Evolutionary conservation across 148 eudicot genomes (phyloP).

Genomic region (Euryodendron excelsum): DNA sequence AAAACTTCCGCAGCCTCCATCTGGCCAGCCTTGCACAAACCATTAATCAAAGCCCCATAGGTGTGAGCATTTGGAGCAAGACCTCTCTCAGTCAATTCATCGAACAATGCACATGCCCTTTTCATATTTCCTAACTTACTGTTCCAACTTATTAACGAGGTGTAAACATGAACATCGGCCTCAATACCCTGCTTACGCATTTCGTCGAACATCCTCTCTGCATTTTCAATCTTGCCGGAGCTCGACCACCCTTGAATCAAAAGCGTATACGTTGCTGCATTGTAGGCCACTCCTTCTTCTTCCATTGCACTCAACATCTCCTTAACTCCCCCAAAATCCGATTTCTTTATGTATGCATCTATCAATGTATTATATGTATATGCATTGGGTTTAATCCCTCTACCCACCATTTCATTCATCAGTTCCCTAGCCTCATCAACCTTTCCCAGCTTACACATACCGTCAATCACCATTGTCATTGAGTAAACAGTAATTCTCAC

Average conservation of each 20-base stretch:
- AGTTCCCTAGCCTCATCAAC: slow-evolving; percentile 52
- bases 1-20: slow-evolving; percentile 67
- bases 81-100: slow-evolving; percentile 66
- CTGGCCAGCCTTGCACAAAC: slow-evolving; percentile 74
- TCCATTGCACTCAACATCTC: slow-evolving; percentile 54
- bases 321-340: slow-evolving; percentile 35
- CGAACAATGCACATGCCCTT: slow-evolving; percentile 65
- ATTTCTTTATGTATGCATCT: slow-evolving; percentile 47
- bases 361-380: slow-evolving; percentile 65
- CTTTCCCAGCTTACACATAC: slow-evolving; percentile 61
- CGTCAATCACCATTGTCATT: slow-evolving; percentile 57
- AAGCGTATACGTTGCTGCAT: slow-evolving; percentile 68
- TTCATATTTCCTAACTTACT: slow-evolving; percentile 54
- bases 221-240: slow-evolving; percentile 49
- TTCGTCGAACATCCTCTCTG: slow-evolving; percentile 56
- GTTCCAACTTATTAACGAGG: slow-evolving; percentile 52
- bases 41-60: slow-evolving; percentile 67
- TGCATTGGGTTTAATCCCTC: slow-evolving; percentile 59
- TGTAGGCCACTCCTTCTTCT: slow-evolving; percentile 45
- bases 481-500: slow-evolving; percentile 69
- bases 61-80: slow-evolving; percentile 60
- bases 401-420: slow-evolving; percentile 35
- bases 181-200: slow-evolving; percentile 45
- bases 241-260: slow-evolving; percentile 46
- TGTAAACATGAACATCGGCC: slow-evolving; percentile 57